A percentile compares a stretch with the other conserved stretches of the same genome.
These are phyloP conservation scores for Inga oerstediana DNA, from an alignment of 306 rosid genomes.

Conservation along the genomic window DNA sequence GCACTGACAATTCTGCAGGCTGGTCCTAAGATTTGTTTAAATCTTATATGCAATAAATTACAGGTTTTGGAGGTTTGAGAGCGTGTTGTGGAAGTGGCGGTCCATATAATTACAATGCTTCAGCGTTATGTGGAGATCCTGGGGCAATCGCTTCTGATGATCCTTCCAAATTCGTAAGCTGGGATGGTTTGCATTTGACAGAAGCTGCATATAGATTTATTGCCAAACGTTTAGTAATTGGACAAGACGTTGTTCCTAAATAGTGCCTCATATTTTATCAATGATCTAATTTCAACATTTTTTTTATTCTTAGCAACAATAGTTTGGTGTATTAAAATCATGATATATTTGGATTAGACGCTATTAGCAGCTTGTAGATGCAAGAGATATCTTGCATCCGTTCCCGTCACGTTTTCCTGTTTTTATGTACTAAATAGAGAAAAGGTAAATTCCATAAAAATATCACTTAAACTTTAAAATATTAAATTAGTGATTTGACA, in stretches of 20 bases:
- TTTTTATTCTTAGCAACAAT: too few species aligned
- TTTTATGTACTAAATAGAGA: too few species aligned
- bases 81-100: conserved; percentile 24
- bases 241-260: neutral
- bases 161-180: conserved; percentile 36
- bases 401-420: too few species aligned
- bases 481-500: too few species aligned
- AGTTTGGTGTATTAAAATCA: too few species aligned
- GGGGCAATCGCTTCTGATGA: conserved; percentile 20
- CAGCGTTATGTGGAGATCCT: neutral
- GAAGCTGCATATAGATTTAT: conserved; percentile 56
- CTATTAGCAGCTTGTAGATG: too few species aligned
- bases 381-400: too few species aligned
- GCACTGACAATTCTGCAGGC: neutral
- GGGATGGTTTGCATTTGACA: conserved; percentile 58
- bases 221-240: conserved; percentile 17
- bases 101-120: conserved; percentile 15
- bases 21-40: neutral
- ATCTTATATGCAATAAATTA: neutral
- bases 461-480: too few species aligned
- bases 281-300: too few species aligned
- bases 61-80: conserved; percentile 3
- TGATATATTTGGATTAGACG: too few species aligned
- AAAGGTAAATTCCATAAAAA: too few species aligned
- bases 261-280: too few species aligned